Percentiles rank a stretch among this genome's conserved stretches.
These are phyloP conservation scores for Didymella arachidicola DNA, from an alignment of 2,329 filamentous ascomycete genomes.

Conservation along the genomic window DNA sequence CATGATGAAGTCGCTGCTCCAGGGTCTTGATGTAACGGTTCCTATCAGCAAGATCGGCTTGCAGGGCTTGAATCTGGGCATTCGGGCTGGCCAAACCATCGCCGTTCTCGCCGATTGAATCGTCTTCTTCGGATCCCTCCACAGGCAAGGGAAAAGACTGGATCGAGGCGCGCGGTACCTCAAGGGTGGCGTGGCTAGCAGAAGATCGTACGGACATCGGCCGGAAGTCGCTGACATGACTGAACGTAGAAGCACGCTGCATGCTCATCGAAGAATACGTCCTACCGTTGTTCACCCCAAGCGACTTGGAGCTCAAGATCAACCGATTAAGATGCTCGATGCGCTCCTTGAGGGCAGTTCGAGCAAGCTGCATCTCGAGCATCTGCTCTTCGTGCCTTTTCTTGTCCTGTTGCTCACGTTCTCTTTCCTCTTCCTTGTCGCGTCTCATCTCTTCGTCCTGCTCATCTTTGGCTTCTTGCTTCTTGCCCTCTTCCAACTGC, in stretches of 20 bases:
- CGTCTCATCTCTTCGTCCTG: conserved; percentile 62
- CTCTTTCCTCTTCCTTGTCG: conserved; percentile 73
- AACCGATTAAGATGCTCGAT: conserved; percentile 96
- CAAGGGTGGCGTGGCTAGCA: conserved; percentile 52
- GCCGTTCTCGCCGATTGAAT: conserved; percentile 78
- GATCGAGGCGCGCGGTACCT: conserved; percentile 47
- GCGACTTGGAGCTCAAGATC: conserved; percentile 94
- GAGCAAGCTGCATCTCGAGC: conserved; percentile 96
- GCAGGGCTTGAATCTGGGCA: conserved; percentile 89
- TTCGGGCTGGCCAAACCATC: conserved; percentile 83
- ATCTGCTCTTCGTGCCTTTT: conserved; percentile 95
- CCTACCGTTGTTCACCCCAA: conserved; percentile 77
- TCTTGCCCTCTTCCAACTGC: conserved; percentile 80
- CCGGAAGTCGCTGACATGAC: conserved; percentile 46
- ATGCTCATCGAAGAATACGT: conserved; percentile 54
- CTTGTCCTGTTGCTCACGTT: conserved; percentile 75
- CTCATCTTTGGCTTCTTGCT: conserved; percentile 64
- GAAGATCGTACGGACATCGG: conserved; percentile 60
- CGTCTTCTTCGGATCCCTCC: conserved; percentile 51
- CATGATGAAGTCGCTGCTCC: conserved; percentile 90
- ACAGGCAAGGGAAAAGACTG: conserved; percentile 33
- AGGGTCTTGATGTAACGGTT: conserved; percentile 95
- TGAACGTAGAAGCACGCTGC: conserved; percentile 51
- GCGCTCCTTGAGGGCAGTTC: conserved; percentile 93
- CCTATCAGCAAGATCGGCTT: conserved; percentile 95